phyloP scores from a whole-genome alignment of 176 grass and related monocot species.

The Oryza rufipogon region DNA sequence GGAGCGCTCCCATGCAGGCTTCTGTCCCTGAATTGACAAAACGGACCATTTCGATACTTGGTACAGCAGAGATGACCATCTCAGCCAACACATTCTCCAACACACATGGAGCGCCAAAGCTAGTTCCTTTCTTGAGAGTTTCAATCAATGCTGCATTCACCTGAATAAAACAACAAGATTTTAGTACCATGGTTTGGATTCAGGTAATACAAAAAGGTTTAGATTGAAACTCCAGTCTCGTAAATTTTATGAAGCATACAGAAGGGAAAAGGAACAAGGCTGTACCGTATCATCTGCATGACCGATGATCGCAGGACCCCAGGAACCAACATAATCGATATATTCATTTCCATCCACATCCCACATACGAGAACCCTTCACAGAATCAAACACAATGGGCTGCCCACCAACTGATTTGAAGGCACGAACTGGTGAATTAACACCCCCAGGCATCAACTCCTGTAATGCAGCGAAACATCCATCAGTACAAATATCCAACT shows the following conservation, averaged over 20 bases:
- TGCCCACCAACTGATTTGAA: slow-evolving; percentile 97
- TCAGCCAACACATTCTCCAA: slow-evolving; percentile 91
- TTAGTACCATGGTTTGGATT: neutral
- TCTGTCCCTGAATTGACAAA: slow-evolving; percentile 99
- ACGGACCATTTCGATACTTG: slow-evolving; percentile 93
- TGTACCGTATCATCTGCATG: slow-evolving; percentile 89
- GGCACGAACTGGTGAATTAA: slow-evolving; percentile 96
- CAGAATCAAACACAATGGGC: slow-evolving; percentile 95
- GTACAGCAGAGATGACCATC: slow-evolving; percentile 94
- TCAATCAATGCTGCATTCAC: slow-evolving; percentile 88
- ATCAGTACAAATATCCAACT: slow-evolving; percentile 31
- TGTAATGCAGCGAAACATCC: slow-evolving; percentile 37
- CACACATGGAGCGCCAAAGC: slow-evolving; percentile 93
- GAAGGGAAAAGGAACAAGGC: neutral
- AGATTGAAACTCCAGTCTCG: neutral
- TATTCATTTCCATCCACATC: slow-evolving; percentile 99
- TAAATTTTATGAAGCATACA: neutral
- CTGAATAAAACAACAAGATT: slow-evolving; percentile 42
- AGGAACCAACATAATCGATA: slow-evolving; percentile 98
- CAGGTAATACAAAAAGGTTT: neutral
- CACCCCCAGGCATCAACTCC: slow-evolving; percentile 98
- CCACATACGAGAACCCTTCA: slow-evolving; percentile 95
- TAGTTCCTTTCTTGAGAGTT: slow-evolving; percentile 97
- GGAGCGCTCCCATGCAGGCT: slow-evolving; percentile 98
- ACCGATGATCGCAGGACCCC: slow-evolving; percentile 97